A percentile compares a stretch with the other conserved stretches of the same genome.
phyloP scores from a whole-genome alignment of 163 green algal genomes.

The Scenedesmus sp. region DNA sequence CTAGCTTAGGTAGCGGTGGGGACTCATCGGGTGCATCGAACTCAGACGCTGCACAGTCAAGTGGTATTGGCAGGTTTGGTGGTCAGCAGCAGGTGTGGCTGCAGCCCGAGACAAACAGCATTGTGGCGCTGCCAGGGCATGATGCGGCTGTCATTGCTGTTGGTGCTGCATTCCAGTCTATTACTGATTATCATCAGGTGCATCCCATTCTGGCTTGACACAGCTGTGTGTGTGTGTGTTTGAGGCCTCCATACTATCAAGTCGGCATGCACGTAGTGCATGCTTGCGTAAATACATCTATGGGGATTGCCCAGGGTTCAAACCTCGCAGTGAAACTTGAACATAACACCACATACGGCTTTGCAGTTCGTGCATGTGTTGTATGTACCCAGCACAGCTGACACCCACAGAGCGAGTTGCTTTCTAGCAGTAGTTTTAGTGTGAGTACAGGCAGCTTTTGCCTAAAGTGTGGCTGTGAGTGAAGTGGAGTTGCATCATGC shows the following conservation, averaged over 20 bases:
- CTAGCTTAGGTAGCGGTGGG: background rate
- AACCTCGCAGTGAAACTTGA: background rate
- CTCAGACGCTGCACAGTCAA: background rate
- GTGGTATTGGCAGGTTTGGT: background rate
- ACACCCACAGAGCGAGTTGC: background rate
- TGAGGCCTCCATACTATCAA: no score
- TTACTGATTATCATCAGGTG: constrained; percentile 12
- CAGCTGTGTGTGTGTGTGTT: no score
- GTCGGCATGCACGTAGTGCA: no score
- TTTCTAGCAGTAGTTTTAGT: background rate
- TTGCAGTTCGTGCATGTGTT: background rate
- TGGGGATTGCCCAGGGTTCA: background rate
- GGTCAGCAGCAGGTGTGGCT: constrained; percentile 10
- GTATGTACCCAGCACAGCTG: background rate
- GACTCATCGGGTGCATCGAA: background rate
- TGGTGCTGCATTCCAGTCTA: constrained; percentile 39
- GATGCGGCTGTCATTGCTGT: constrained; percentile 34
- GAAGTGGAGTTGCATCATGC: no score
- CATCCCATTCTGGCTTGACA: background rate
- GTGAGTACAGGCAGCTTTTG: no score
- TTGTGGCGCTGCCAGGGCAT: constrained; percentile 18
- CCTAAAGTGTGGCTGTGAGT: no score
- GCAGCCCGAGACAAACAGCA: constrained; percentile 30
- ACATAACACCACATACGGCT: background rate
- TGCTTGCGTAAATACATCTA: no score